Conservation (phyloP, 2,329 filamentous ascomycete species). For the Lojkania enalia region DNA sequence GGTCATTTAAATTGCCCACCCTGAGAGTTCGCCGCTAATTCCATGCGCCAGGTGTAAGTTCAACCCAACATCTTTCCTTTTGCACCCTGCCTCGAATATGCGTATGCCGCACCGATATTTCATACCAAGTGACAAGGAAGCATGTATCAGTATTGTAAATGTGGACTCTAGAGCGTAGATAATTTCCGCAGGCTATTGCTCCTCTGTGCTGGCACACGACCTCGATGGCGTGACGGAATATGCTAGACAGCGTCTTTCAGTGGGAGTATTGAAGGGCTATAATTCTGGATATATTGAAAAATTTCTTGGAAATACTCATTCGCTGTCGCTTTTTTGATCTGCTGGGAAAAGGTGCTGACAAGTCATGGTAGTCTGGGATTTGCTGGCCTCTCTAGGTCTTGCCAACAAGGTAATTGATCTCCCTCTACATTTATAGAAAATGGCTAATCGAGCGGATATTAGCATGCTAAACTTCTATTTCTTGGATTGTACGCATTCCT, state of each 20-base stretch:
- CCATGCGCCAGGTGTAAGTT: constrained; percentile 35
- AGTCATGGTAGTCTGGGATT: constrained; percentile 71
- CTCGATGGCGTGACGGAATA: not conserved
- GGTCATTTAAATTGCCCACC: not conserved
- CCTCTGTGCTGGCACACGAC: not conserved
- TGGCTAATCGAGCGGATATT: not conserved
- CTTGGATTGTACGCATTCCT: constrained; percentile 63
- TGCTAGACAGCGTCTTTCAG: not conserved
- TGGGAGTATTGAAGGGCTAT: not conserved
- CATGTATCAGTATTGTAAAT: not conserved
- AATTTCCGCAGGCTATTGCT: not conserved
- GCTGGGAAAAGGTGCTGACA: constrained; percentile 7
- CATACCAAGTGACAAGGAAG: too few species aligned
- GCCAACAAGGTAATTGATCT: constrained; percentile 66
- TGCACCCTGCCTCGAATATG: too few species aligned
- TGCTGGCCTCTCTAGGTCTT: constrained; percentile 80
- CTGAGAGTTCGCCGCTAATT: constrained; percentile 14
- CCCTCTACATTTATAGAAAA: not conserved
- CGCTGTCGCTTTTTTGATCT: not conserved
- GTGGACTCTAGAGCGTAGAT: not conserved
- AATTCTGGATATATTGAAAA: too few species aligned
- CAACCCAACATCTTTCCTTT: not conserved
- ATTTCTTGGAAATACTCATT: not conserved
- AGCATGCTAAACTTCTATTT: constrained; percentile 68
- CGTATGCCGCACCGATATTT: too few species aligned